These are phyloP conservation scores for Obba rivulosa DNA, from an alignment of 768 basidiomycete genomes.

Conservation along the genomic window DNA sequence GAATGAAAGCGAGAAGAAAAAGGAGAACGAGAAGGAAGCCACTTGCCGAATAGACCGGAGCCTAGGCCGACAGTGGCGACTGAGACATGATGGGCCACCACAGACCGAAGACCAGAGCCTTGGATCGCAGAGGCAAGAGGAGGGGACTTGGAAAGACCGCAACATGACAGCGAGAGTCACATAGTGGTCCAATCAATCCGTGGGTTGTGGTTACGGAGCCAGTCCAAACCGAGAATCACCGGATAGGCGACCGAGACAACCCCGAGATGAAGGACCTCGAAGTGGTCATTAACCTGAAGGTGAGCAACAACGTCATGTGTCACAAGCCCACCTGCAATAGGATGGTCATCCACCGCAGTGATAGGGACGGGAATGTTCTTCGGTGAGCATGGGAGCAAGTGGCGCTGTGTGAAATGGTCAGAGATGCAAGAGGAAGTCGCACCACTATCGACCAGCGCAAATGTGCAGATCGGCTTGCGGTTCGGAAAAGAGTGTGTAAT, in stretches of 20 bases:
- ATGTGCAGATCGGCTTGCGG: slow-evolving; percentile 25
- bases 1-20: neutral
- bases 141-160: neutral
- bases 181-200: slow-evolving; percentile 26
- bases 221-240: neutral
- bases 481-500: slow-evolving; percentile 24
- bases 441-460: slow-evolving; percentile 32
- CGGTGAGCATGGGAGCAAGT: slow-evolving; percentile 26
- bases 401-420: slow-evolving; percentile 24
- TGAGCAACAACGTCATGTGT: slow-evolving; percentile 30
- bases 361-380: slow-evolving; percentile 31
- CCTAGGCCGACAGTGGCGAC: slow-evolving; percentile 14
- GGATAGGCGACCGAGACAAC: slow-evolving; percentile 21
- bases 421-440: slow-evolving; percentile 34
- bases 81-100: neutral
- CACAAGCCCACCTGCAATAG: slow-evolving; percentile 34
- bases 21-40: neutral
- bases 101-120: neutral
- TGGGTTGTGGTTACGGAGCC: neutral
- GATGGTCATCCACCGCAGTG: slow-evolving; percentile 31
- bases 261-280: slow-evolving; percentile 22
- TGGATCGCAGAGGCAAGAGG: neutral
- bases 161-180: slow-evolving; percentile 22
- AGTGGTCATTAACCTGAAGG: slow-evolving; percentile 20
- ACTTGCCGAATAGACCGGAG: slow-evolving; percentile 12